Evolutionary conservation across 2,329 filamentous ascomycete species (phyloP).

Genomic region (Tympanopsis confertula): DNA sequence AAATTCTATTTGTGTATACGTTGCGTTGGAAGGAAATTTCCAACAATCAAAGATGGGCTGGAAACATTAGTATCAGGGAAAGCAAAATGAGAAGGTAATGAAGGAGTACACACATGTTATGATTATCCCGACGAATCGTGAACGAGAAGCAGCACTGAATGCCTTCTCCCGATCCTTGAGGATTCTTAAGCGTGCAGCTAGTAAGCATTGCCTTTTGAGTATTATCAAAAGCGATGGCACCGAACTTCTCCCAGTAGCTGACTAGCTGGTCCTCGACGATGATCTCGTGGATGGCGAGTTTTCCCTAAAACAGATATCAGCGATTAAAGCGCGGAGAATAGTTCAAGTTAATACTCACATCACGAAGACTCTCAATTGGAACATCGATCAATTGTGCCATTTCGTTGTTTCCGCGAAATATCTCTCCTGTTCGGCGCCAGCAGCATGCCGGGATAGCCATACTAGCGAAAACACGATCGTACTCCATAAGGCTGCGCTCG

Average conservation of each 20-base stretch:
- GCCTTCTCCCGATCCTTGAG: conserved; percentile 52
- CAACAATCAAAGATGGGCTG: conserved; percentile 87
- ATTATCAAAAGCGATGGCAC: conserved; percentile 90
- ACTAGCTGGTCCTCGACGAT: conserved; percentile 90
- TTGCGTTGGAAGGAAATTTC: conserved; percentile 69
- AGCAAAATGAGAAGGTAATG: neutral
- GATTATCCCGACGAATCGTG: conserved; percentile 84
- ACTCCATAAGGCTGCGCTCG: conserved; percentile 89
- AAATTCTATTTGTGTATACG: conserved; percentile 18
- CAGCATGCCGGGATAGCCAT: conserved; percentile 98
- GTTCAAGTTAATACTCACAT: conserved; percentile 63
- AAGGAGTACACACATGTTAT: conserved; percentile 69
- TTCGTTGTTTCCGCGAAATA: conserved; percentile 93
- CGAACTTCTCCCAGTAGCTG: conserved; percentile 98
- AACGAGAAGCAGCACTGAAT: conserved; percentile 97
- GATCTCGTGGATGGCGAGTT: conserved; percentile 89
- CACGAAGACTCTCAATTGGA: conserved; percentile 77
- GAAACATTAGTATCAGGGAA: conserved; percentile 17
- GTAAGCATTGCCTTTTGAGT: conserved; percentile 91
- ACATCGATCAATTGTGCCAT: conserved; percentile 96
- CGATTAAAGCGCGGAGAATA: conserved; percentile 1
- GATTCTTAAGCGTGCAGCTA: conserved; percentile 81
- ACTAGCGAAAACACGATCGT: conserved; percentile 93
- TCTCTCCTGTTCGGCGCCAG: conserved; percentile 92
- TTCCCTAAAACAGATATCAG: conserved; percentile 49